Conservation (phyloP, 2,329 filamentous ascomycete genomes). For the Seiridium cupressi region DNA sequence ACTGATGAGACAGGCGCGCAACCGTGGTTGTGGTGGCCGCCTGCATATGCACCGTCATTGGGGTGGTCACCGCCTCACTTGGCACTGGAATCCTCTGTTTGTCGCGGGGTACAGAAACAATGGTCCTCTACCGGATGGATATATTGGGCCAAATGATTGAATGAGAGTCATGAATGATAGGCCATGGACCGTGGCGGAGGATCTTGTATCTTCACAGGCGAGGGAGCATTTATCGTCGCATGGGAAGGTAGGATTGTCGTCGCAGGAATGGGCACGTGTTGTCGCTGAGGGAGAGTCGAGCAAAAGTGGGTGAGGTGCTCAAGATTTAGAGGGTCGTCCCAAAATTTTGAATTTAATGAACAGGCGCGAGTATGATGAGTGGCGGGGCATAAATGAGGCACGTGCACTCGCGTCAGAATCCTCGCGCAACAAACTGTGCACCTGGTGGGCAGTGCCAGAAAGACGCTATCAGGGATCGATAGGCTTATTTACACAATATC, state of each 20-base stretch:
- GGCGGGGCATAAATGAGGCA: neutral
- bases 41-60: conserved; percentile 15
- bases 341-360: conserved; percentile 4
- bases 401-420: conserved; percentile 2
- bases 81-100: neutral
- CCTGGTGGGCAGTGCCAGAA: too few species aligned
- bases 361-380: neutral
- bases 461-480: too few species aligned
- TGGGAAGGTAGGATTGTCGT: neutral
- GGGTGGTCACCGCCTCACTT: neutral
- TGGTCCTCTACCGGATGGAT: too few species aligned
- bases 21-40: conserved; percentile 17
- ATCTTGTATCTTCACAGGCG: too few species aligned
- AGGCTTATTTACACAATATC: too few species aligned
- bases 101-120: too few species aligned
- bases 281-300: neutral
- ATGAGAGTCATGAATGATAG: too few species aligned
- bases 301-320: neutral
- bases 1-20: conserved; percentile 22
- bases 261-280: neutral
- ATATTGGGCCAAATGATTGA: too few species aligned
- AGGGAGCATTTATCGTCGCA: neutral
- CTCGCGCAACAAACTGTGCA: too few species aligned
- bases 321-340: neutral
- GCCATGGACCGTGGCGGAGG: too few species aligned